These are phyloP conservation scores for Barnettozyma wickerhamii DNA, from an alignment of 805 yeast genomes.

Conservation along the genomic window DNA sequence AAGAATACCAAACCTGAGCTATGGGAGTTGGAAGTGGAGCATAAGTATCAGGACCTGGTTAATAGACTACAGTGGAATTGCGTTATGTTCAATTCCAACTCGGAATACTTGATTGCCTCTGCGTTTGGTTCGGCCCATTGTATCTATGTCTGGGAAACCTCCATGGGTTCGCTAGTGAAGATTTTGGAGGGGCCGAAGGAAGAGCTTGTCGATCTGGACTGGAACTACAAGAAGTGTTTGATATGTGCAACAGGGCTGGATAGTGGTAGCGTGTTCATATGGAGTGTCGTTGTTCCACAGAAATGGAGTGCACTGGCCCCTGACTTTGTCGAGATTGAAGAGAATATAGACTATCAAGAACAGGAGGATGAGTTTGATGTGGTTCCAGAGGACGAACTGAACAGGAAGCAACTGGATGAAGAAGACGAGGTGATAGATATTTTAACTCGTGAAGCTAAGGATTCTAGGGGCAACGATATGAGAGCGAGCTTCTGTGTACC, in stretches of 20 bases:
- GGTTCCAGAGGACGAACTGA: conserved; percentile 60
- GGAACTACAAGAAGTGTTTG: conserved; percentile 74
- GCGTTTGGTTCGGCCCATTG: conserved; percentile 88
- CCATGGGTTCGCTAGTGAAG: conserved; percentile 81
- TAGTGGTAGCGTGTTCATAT: conserved; percentile 72
- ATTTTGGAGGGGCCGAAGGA: conserved; percentile 89
- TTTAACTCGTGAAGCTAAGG: conserved; percentile 53
- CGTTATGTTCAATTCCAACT: conserved; percentile 64
- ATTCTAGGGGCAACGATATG: conserved; percentile 68
- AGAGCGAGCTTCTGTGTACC: conserved; percentile 61
- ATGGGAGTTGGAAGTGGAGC: conserved; percentile 62
- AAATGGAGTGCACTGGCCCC: conserved; percentile 97
- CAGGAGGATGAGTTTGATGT: conserved; percentile 90
- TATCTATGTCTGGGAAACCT: conserved; percentile 88
- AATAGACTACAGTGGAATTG: conserved; percentile 87
- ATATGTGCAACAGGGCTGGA: conserved; percentile 85
- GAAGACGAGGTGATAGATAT: conserved; percentile 72
- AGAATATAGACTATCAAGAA: conserved; percentile 83
- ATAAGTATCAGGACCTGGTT: conserved; percentile 86
- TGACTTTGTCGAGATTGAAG: conserved; percentile 92
- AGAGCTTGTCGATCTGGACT: conserved; percentile 79
- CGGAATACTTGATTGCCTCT: conserved; percentile 84
- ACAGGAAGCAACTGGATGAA: conserved; percentile 54
- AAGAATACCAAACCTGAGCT: conserved; percentile 16
- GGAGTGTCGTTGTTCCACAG: conserved; percentile 82